phyloP scores from a whole-genome alignment of 1,284 basidiomycete genomes.

The Tetrapyrgos nigripes region DNA sequence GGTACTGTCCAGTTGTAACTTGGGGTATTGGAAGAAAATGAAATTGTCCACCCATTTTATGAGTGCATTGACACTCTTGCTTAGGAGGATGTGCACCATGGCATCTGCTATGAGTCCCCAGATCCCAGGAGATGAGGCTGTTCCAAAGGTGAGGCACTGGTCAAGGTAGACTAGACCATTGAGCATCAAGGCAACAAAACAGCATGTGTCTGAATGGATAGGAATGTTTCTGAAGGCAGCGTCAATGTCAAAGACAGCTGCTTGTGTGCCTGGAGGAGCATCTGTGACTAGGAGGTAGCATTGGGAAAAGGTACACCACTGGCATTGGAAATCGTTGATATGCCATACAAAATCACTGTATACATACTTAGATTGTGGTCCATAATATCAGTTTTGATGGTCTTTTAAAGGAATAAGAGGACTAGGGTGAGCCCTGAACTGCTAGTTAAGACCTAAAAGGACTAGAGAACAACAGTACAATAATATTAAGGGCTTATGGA shows the following conservation, averaged over 20 bases:
- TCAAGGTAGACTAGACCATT: constrained; percentile 25
- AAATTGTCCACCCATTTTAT: constrained; percentile 48
- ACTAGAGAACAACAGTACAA: no score
- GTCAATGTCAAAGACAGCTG: constrained; percentile 27
- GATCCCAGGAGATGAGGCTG: constrained; percentile 32
- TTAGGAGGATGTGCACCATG: constrained; percentile 19
- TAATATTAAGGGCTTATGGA: no score
- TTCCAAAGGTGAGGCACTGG: constrained; percentile 36
- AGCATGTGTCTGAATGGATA: constrained; percentile 21
- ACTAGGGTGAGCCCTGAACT: no score
- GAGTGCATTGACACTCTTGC: constrained; percentile 23
- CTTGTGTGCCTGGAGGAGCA: constrained; percentile 25
- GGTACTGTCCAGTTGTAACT: background rate
- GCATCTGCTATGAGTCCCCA: constrained; percentile 41
- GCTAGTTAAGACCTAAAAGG: no score
- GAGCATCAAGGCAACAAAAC: constrained; percentile 17
- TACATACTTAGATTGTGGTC: no score
- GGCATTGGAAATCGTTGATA: no score
- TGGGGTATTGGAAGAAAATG: constrained; percentile 28
- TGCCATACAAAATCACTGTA: no score
- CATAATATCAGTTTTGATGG: no score
- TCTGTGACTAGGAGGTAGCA: constrained; percentile 7
- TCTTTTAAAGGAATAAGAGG: no score
- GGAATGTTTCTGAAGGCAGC: constrained; percentile 29
- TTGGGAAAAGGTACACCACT: constrained; percentile 36